Base-by-base conservation (phyloP, 805 yeast species). In the Saccharomyces kudriavzevii region DNA sequence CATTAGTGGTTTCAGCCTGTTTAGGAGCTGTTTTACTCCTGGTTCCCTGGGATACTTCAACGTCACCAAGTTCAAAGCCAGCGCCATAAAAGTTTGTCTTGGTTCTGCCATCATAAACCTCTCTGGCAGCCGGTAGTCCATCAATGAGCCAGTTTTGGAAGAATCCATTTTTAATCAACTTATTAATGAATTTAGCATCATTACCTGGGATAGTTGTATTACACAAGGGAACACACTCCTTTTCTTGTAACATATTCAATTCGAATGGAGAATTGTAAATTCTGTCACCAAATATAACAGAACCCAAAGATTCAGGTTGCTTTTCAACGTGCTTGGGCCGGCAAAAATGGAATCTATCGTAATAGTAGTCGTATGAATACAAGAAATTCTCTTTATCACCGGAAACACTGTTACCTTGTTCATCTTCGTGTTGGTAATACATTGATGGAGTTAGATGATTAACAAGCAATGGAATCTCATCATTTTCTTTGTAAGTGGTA, bases 221-320 rank as follows among this genome's bases (percentile, higher is more conserved):
- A 72, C 99, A 94, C 52, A 91, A 73, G n/a, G 67, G 60, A 52
- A 75, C 75, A 75, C 99, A 94, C 4, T 77, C 68, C 63, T 78
- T 78, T 57, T 87, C 80, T 66, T 87, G 78, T 58, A 87, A 76
- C 96, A 94, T 87, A 40, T 80, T 76, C 57, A 94, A 73, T 50
- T 84, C 81, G 64, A 88, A 89, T 5, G 98, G 97, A 9, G 98
- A 90, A 64, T 88, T 84, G 76, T 87, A 90, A 58, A 94, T 90
- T 67, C 99, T 79, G 71, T 94, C 99, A 58, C 99, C 99, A 68
- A 94, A 90, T 54, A 94, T 79, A 59, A 94, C 85, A 1, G 97
- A 85, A 8, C 99, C 99, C 51, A 94, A 77, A 10, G 95, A 85
- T 71, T 90, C 98, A 58, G 88, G 82, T 68, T 89, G 96, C 62